Evolutionary conservation across 176 grass and related monocot genomes (phyloP), one percentile per base, ranked within the genome.

Genomic region (Ensete ventricosum): DNA sequence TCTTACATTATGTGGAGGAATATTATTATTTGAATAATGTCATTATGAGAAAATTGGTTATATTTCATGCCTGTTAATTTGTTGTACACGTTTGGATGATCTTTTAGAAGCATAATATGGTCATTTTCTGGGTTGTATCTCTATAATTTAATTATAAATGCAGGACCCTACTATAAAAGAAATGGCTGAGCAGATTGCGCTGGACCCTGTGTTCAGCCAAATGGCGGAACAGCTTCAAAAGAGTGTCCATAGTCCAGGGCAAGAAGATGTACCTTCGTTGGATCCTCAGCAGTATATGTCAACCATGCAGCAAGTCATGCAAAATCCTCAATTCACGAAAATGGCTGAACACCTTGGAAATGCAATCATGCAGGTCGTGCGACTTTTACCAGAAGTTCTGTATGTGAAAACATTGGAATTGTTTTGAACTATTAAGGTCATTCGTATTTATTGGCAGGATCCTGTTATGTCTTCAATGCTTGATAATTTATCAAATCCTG

Each of bases 151-250:
- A 11, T 69, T 49, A 49, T 70, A 14, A 14, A 52, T 83, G 21
- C 75, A 99, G 95, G 95, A 99, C 50, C 86, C 90, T 8, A 87
- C 88, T 29, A 92, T 99, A 74, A 99, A 99, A 77, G 90, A 94
- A 76, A 91, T 99, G 95, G 95, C 90, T 1, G 95, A 99, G 79
- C 90, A 99, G 82, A 89, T 99, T 77, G 95, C 95, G 14, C 91
- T 89, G 82, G 86, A 99, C 82, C 90, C 95, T 58, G 87, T 86
- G 10, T 99, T 99, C 74, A 87, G 64, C 59, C 76, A 91, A 83
- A 94, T 99, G 90, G 90, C 90, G 68, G 95, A 99, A 77, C 95
- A 99, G 78, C 95, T 99, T 75, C 95, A 99, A 83, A 91, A 87
- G 85, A 91, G 80, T 68, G 86, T 81, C 72, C 88, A 78, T 73